phyloP scores from a whole-genome alignment of 1,139 yeast genomes.

The Scheffersomyces illinoinensis region DNA sequence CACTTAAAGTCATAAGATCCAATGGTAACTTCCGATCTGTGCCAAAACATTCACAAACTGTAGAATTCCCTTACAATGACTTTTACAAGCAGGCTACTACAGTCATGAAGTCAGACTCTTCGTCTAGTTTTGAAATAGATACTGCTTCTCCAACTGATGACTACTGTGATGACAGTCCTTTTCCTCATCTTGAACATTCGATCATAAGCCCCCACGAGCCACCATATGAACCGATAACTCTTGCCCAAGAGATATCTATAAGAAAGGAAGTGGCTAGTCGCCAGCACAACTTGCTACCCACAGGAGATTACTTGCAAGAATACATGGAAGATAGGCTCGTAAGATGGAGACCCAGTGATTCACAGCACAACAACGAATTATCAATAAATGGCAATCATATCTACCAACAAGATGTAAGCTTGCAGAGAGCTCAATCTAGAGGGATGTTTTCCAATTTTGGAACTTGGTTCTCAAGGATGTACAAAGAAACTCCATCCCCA shows the following conservation, averaged over 20 bases:
- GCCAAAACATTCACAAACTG: neutral
- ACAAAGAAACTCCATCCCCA: neutral
- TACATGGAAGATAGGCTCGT: constrained; percentile 53
- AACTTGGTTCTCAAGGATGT: neutral
- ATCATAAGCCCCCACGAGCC: constrained; percentile 10
- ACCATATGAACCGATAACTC: constrained; percentile 1
- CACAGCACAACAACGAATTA: constrained; percentile 39
- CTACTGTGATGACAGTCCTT: constrained; percentile 5
- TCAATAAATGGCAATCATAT: constrained; percentile 44
- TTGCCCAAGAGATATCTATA: neutral
- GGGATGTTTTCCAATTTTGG: neutral
- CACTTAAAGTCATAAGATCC: neutral
- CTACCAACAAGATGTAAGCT: constrained; percentile 20
- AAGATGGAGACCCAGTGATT: constrained; percentile 53
- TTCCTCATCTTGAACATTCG: constrained; percentile 5
- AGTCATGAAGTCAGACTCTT: neutral
- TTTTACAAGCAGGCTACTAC: neutral
- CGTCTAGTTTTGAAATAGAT: constrained; percentile 1
- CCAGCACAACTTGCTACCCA: constrained; percentile 13
- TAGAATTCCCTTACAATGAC: neutral
- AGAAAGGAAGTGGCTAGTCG: constrained; percentile 4
- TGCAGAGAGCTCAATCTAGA: neutral
- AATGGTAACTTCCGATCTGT: neutral
- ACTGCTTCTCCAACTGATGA: constrained; percentile 4
- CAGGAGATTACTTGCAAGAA: constrained; percentile 33